Conservation (phyloP, 2,329 filamentous ascomycete genomes). For the Westerdykella aurantiaca region DNA sequence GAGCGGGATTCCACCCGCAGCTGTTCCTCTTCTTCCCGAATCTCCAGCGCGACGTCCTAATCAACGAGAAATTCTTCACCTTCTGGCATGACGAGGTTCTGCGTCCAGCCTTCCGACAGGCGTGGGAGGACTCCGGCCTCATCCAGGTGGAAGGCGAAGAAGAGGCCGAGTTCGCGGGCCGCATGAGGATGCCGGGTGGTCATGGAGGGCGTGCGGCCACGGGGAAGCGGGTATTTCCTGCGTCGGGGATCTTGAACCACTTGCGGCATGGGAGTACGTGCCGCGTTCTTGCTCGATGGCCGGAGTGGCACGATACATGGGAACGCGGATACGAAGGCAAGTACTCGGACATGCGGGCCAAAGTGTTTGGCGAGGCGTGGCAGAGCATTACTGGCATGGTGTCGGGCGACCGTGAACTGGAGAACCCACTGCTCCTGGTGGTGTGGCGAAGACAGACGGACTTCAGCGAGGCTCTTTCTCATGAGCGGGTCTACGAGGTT, state of each 20-base stretch:
- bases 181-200: not conserved
- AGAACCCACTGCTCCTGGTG: conserved; percentile 9
- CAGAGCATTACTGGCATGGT: conserved; percentile 12
- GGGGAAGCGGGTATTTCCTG: not conserved
- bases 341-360: conserved; percentile 1
- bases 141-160: conserved; percentile 1
- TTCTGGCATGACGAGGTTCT: conserved; percentile 18
- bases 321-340: conserved; percentile 3
- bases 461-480: conserved; percentile 1
- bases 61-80: conserved; percentile 7
- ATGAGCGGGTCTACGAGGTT: conserved; percentile 3
- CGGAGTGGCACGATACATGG: conserved; percentile 5
- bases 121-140: conserved; percentile 11
- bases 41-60: not conserved
- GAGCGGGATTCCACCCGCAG: conserved; percentile 1
- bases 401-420: conserved; percentile 5
- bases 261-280: not conserved
- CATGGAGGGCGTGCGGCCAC: too few species aligned
- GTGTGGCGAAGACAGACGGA: conserved; percentile 4
- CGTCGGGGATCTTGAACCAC: conserved; percentile 1
- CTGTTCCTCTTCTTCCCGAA: conserved; percentile 18
- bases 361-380: conserved; percentile 12
- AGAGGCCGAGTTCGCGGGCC: not conserved
- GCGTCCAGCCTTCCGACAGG: conserved; percentile 14
- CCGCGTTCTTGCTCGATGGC: conserved; percentile 7